Base-by-base conservation (phyloP, 257 asterid genomes). In the Jacaranda copaia region DNA sequence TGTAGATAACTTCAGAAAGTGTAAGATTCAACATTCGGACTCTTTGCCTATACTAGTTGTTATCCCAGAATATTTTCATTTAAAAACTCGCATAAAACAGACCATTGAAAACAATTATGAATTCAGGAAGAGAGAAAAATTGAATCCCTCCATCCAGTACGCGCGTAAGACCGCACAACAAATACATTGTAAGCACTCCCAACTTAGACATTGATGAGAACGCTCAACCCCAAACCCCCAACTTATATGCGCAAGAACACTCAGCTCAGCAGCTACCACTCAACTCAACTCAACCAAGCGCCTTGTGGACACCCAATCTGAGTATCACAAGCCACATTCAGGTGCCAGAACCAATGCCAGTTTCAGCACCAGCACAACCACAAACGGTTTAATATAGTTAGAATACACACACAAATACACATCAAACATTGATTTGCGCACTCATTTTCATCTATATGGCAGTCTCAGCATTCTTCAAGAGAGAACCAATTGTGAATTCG, bases 101-200 rank as follows among this genome's bases (percentile, higher is more conserved):
- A 39, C 43, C 43, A 39, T 39, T 39, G 6, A 39, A 39, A 39
- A 39, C 0, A 39, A 39, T 39, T 39, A 4, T 4, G 6, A 39
- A 39, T 39, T 39, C 43, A 1, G 43, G 43, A 39, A 25, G 32
- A 25, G 32, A 25, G 32, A 25, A 25, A 25, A 25, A 25, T 2
- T 25, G 32, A 25, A 25, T 25, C 32, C 32, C 32, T 25, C 32
- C 32, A 2, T 25, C 32, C 32, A 25, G 32, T 25, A n/a, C 32
- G 18, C 71, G 42, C 6, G 18, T 16, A 67, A 20, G n/a, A 72
- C 69, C 65, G 59, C 14, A 57, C 46, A 73, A 58, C 77, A 73
- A 58, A 73, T 14, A 56, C 2, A 18, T 72, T 18, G 76, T 57
- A 48, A 68, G 76, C 76, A 56, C 40, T 72, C 40, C 40, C 43